phyloP scores from a whole-genome alignment of 495 filamentous ascomycete species.

The Jackrogersella minutella region DNA sequence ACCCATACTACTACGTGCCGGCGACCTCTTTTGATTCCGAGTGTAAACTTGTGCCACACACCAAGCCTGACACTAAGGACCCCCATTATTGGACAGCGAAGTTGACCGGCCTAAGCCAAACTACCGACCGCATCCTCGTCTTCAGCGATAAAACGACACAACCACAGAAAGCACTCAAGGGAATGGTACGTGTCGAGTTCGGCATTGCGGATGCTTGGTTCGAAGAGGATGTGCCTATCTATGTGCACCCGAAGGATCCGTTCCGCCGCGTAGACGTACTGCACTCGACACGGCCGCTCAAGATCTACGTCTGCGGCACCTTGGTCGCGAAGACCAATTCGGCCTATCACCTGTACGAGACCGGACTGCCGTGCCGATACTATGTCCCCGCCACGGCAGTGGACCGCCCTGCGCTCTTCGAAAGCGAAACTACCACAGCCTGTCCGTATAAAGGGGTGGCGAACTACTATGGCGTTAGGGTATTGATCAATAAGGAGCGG shows the following conservation, averaged over 20 bases:
- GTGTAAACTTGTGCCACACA: not conserved
- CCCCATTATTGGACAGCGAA: not conserved
- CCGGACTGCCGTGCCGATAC: constrained; percentile 58
- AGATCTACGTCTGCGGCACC: constrained; percentile 10
- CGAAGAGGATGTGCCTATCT: constrained; percentile 64
- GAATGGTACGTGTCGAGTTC: constrained; percentile 35
- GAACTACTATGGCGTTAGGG: constrained; percentile 56
- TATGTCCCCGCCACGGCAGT: constrained; percentile 60
- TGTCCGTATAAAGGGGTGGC: constrained; percentile 69
- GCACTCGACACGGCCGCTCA: constrained; percentile 15
- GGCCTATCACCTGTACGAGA: constrained; percentile 59
- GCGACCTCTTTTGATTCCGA: not conserved
- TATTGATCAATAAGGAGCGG: no score
- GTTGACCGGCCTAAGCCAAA: not conserved
- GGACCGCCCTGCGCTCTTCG: constrained; percentile 45
- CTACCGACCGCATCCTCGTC: constrained; percentile 31
- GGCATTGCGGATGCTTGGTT: constrained; percentile 61
- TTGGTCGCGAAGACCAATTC: constrained; percentile 52
- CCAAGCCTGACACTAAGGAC: not conserved
- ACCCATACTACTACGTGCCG: constrained; percentile 44
- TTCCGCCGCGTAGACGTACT: constrained; percentile 22
- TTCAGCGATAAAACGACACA: constrained; percentile 7
- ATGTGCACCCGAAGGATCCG: constrained; percentile 51
- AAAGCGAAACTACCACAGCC: constrained; percentile 53
- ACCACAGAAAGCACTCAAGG: not conserved